A percentile compares a stretch with the other conserved stretches of the same genome.
These are phyloP conservation scores for Glycine tomentella DNA, from an alignment of 306 rosid genomes.

Conservation along the genomic window DNA sequence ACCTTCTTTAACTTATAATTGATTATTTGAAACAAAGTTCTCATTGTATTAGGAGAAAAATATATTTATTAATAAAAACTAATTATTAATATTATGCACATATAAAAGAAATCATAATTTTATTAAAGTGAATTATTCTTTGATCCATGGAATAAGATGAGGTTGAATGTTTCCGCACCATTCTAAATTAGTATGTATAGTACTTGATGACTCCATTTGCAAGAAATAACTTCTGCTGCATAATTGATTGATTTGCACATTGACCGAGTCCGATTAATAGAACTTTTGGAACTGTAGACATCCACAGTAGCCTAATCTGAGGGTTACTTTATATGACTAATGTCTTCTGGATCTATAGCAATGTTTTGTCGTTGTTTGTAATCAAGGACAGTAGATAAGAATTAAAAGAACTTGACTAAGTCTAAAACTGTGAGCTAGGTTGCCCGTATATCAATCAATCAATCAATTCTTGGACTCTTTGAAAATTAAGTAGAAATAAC, in stretches of 20 bases:
- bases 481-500: neutral
- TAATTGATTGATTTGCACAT: neutral
- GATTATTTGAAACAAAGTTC: too few relatives aligned
- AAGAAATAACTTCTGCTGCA: neutral
- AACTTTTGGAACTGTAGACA: neutral
- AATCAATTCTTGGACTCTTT: neutral
- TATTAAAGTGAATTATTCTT: neutral
- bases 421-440: neutral
- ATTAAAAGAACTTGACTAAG: neutral
- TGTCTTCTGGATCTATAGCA: neutral
- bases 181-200: neutral
- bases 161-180: neutral
- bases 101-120: neutral
- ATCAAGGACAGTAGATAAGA: constrained; percentile 9
- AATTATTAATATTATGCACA: neutral
- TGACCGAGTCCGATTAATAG: neutral
- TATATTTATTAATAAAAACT: neutral
- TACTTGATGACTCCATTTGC: neutral
- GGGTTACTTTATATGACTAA: neutral
- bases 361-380: neutral
- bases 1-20: too few relatives aligned
- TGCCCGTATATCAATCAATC: neutral
- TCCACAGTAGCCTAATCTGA: neutral
- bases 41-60: too few relatives aligned
- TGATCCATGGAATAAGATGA: neutral